Evolutionary conservation across 192 early-diverging fungal species (phyloP).

Genomic region (Rhizophagus prolifer): DNA sequence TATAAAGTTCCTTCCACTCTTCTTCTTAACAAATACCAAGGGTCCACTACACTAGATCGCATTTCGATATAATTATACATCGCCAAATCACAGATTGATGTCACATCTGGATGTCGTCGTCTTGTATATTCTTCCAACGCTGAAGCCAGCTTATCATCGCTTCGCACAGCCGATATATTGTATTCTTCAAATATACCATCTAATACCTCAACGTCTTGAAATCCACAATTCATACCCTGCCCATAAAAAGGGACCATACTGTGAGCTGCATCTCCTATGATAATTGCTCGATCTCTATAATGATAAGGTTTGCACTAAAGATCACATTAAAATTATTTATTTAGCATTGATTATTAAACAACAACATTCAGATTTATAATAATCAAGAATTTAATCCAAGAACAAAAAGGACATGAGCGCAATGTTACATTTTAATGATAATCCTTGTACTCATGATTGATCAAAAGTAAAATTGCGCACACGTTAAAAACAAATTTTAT

Average conservation of each 20-base stretch:
- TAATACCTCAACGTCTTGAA: slow-evolving; percentile 84
- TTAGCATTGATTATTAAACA: not conserved
- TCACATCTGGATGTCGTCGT: slow-evolving; percentile 69
- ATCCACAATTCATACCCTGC: slow-evolving; percentile 98
- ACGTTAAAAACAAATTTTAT: not conserved
- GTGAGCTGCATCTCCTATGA: slow-evolving; percentile 95
- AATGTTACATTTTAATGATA: not conserved
- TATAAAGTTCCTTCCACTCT: slow-evolving; percentile 77
- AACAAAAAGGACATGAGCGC: too few species aligned
- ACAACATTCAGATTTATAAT: not conserved
- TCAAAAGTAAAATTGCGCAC: not conserved
- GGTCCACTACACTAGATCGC: slow-evolving; percentile 77
- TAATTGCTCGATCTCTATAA: slow-evolving; percentile 70
- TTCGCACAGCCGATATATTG: slow-evolving; percentile 51
- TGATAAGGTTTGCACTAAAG: slow-evolving; percentile 72
- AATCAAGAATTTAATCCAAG: too few species aligned
- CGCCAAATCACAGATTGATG: slow-evolving; percentile 91
- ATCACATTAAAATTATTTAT: not conserved
- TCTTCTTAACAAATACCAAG: slow-evolving; percentile 75
- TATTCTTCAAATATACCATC: slow-evolving; percentile 58
- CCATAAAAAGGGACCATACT: slow-evolving; percentile 99
- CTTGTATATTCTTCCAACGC: slow-evolving; percentile 77
- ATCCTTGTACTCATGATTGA: too few species aligned
- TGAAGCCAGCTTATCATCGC: slow-evolving; percentile 19
- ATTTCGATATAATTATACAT: slow-evolving; percentile 95